Conservation (phyloP, 2,329 filamentous ascomycete genomes). For the Clonostachys byssicola region DNA sequence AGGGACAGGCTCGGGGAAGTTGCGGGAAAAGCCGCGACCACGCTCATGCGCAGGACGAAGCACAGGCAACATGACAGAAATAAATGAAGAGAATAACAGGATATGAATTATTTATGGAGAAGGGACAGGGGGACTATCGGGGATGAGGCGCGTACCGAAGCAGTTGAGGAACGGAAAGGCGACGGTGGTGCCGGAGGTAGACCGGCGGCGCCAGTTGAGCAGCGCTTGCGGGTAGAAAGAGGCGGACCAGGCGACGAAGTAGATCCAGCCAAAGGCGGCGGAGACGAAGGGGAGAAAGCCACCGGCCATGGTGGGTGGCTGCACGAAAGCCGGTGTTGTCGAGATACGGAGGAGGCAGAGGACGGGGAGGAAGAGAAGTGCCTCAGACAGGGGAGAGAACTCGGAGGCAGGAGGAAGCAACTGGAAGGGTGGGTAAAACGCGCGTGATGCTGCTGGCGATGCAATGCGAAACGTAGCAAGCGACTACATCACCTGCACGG, state of each 20-base stretch:
- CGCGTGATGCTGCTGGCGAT: too few relatives aligned
- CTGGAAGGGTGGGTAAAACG: too few relatives aligned
- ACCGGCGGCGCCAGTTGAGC: constrained; percentile 71
- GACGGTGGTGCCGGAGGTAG: constrained; percentile 79
- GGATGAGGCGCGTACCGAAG: constrained; percentile 35
- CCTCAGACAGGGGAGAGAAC: too few relatives aligned
- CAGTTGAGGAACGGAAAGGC: constrained; percentile 80
- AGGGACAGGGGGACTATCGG: not conserved
- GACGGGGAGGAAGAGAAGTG: not conserved
- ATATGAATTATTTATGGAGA: not conserved
- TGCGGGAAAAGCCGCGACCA: too few relatives aligned
- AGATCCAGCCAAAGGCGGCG: constrained; percentile 69
- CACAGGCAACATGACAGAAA: too few relatives aligned
- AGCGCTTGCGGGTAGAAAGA: constrained; percentile 93
- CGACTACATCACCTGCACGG: too few relatives aligned
- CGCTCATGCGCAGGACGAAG: too few relatives aligned
- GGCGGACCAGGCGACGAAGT: constrained; percentile 73
- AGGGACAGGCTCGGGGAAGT: not conserved
- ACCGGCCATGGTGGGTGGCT: not conserved
- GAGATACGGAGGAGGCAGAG: not conserved
- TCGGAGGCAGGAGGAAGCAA: too few relatives aligned
- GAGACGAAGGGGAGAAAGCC: constrained; percentile 45
- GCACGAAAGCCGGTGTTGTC: not conserved
- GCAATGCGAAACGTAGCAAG: too few relatives aligned
- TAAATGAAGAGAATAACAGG: too few relatives aligned